phyloP scores from a whole-genome alignment of 306 rosid genomes.

The Alnus glutinosa region DNA sequence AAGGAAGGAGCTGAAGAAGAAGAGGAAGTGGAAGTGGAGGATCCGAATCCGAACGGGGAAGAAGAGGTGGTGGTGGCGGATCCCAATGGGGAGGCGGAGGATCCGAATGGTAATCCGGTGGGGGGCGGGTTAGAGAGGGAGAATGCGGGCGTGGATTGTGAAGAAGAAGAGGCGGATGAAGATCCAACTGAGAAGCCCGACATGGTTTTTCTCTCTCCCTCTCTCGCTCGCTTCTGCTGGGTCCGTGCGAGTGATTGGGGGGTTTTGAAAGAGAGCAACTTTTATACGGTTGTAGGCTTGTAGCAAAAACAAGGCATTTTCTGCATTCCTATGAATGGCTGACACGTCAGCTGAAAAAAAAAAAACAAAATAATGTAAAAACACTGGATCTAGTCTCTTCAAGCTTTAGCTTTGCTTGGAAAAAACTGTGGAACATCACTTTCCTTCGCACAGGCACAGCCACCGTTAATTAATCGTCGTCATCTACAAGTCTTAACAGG shows the following conservation, averaged over 20 bases:
- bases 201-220: conserved; percentile 39
- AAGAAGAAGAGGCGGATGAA: conserved; percentile 28
- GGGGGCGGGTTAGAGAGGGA: conserved; percentile 30
- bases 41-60: conserved; percentile 18
- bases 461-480: no score
- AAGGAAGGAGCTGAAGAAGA: conserved; percentile 22
- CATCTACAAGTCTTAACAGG: no score
- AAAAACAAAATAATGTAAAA: no score
- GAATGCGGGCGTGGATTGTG: conserved; percentile 29
- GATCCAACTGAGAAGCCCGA: conserved; percentile 61
- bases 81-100: conserved; percentile 24
- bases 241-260: not conserved
- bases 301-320: no score
- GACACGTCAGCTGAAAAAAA: no score
- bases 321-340: no score
- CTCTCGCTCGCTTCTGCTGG: not conserved
- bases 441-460: no score
- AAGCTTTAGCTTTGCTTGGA: no score
- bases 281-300: no score
- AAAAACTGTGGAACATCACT: no score
- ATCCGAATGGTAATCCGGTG: conserved; percentile 28
- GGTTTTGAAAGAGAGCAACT: not conserved
- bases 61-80: not conserved
- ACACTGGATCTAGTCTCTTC: no score
- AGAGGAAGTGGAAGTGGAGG: conserved; percentile 14